phyloP scores from a whole-genome alignment of 2,329 filamentous ascomycete species.

The Stachybotrys echinatus region DNA sequence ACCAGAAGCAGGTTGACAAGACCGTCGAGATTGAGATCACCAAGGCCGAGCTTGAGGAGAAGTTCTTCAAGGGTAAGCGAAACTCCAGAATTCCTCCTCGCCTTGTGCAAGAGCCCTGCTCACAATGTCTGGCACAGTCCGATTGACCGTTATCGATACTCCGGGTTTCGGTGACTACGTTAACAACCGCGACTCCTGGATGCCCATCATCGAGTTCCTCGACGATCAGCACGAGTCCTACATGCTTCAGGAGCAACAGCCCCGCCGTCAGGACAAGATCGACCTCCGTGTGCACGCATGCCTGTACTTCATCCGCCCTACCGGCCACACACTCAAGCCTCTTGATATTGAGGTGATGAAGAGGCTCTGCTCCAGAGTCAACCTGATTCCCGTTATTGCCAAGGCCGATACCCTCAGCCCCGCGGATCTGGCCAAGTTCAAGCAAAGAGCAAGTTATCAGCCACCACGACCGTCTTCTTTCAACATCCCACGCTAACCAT shows the following conservation, averaged over 20 bases:
- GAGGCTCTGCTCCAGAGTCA: conserved; percentile 94
- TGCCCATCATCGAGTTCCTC: conserved; percentile 99
- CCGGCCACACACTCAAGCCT: conserved; percentile 96
- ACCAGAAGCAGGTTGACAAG: conserved; percentile 99
- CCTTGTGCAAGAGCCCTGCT: conserved; percentile 7
- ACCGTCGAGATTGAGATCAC: conserved; percentile 99
- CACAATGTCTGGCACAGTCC: conserved; percentile 54
- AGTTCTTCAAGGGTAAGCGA: conserved; percentile 95
- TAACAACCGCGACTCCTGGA: conserved; percentile 99
- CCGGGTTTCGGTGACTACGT: conserved; percentile 99
- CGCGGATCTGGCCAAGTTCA: conserved; percentile 85
- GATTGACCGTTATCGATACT: conserved; percentile 97
- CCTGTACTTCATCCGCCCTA: conserved; percentile 98
- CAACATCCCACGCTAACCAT: not conserved
- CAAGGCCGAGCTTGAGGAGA: conserved; percentile 99
- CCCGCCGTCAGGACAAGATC: conserved; percentile 96
- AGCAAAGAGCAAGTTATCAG: conserved; percentile 85
- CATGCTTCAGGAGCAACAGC: conserved; percentile 99
- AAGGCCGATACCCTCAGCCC: conserved; percentile 98
- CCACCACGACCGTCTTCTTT: conserved; percentile 3
- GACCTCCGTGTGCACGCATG: conserved; percentile 98
- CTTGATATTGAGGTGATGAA: conserved; percentile 99
- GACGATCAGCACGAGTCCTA: conserved; percentile 99
- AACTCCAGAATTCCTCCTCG: not conserved
- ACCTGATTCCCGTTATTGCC: conserved; percentile 95